Conservation (phyloP, 805 yeast genomes). For the Wickerhamomyces chaumierensis region DNA sequence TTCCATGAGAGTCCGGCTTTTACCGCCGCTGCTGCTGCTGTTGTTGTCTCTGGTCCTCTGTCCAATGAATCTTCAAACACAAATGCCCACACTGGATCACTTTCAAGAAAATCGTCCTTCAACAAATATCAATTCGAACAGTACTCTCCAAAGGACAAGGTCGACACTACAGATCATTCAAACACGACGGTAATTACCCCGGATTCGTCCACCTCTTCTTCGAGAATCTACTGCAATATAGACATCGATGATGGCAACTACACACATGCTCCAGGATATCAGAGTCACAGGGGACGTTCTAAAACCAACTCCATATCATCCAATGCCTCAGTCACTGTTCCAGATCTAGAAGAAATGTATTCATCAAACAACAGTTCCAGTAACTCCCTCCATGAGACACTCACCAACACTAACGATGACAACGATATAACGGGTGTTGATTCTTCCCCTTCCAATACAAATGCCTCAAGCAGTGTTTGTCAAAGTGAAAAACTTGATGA, state of each 20-base stretch:
- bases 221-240: conserved; percentile 13
- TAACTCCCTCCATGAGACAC: conserved; percentile 9
- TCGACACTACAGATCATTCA: conserved; percentile 1
- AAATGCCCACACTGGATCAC: no score
- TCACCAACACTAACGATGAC: background rate
- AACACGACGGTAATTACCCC: conserved; percentile 1
- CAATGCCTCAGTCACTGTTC: conserved; percentile 5
- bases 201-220: no score
- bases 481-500: background rate
- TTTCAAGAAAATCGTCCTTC: conserved; percentile 7
- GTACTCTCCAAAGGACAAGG: conserved; percentile 2
- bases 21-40: no score
- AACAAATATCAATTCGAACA: conserved; percentile 3
- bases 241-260: conserved; percentile 17
- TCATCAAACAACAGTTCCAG: conserved; percentile 19
- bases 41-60: no score
- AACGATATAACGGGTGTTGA: background rate
- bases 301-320: background rate
- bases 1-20: conserved; percentile 8
- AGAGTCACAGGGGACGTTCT: background rate
- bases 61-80: no score
- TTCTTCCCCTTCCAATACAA: no score
- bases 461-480: no score
- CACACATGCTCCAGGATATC: background rate
- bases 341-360: conserved; percentile 13